Base-by-base conservation (phyloP, 1,284 basidiomycete genomes). In the Rhodofomes roseus region DNA sequence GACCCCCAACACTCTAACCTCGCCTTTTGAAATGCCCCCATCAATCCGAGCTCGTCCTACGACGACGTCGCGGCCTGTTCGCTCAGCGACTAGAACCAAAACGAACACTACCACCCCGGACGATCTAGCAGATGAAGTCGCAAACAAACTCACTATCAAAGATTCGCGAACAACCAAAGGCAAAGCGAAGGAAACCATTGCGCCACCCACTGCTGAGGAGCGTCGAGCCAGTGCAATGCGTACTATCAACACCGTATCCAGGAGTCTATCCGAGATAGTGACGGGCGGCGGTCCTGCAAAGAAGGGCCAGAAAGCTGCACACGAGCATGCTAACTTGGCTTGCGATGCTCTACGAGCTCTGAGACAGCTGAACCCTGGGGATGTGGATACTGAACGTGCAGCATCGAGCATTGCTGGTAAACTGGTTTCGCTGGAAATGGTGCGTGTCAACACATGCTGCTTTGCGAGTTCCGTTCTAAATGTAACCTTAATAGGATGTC, bases 321-420 rank as follows among this genome's bases (percentile, higher is more conserved):
- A 77, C 12, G 72, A 75, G 34, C 59, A 68, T 5, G 68, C 66
- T 18, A 59, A 62, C 1, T 59, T 70, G 4, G 74, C 74, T 0
- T 65, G 63, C 31, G 77, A 75, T 50, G 75, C 81, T 56, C 68
- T 90, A 8, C 63, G 63, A 1, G 65, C 70, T 1, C 70, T 90
- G 39, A 76, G 88, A 52, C 68, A 70, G n/a, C 57, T 82, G 16
- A 74, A 69, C 29, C 74, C 78, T 0, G 74, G 72, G 2, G 79
- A 81, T 61, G n/a, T 89, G 18, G 86, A 92, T 65, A 78, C 90
- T 2, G 91, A 92, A 71, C 78, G 86, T 41, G 88, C 87, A 0
- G 89, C 87, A 1, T 80, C 79, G 54, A 86, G 84, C 62, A 73
- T 91, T 4, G 68, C 83, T 6, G 84, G 81, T 11, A 91, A 90